Evolutionary conservation across 768 basidiomycete species (phyloP), one percentile per base, ranked within the genome.

Genomic region (Tylopilus cervinicoccineus): DNA sequence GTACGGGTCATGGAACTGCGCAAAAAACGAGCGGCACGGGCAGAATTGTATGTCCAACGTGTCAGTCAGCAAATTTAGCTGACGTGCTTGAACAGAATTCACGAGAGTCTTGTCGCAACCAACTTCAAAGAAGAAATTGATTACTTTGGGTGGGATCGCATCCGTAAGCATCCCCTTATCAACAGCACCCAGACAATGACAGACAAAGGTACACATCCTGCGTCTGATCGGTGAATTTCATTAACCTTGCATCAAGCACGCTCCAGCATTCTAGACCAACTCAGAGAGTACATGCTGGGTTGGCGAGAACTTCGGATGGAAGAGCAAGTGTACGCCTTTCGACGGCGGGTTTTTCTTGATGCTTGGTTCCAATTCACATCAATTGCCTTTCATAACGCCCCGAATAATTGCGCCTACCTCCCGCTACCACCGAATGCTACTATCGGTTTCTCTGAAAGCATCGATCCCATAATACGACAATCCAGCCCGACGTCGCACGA

Each of bases 301-400:
- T 69, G 67, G 67, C 64, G 57, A 45, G 65, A 62, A 40, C 56
- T 66, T 46, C 54, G 60, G 19, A 56, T 56, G 53, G 65, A 66
- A 49, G 62, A 67, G 34, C 63, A 43, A 34, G 54, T 66, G 8
- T 69, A 66, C 26, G 33, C 44, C 38, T 13, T 22, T 41, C 63
- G 67, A 48, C 67, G 65, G 31, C 50, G 43, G 24, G 7, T 53
- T 40, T 62, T 68, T 34, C 31, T 57, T 42, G 57, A 65, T 23
- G 54, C 57, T 40, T 66, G 65, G 67, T 14, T 44, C 26, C 50
- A 51, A 8, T 65, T 67, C 46, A 49, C 54, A 6, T 42, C 43
- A n/a, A 17, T 16, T 24, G 17, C 26, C 14, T 65, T 64, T 50
- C n/a, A 27, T 29, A 11, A 48, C 23, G 41, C 50, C 28, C 39